phyloP scores from a whole-genome alignment of 768 basidiomycete species.

The Arthromyces matolae region DNA sequence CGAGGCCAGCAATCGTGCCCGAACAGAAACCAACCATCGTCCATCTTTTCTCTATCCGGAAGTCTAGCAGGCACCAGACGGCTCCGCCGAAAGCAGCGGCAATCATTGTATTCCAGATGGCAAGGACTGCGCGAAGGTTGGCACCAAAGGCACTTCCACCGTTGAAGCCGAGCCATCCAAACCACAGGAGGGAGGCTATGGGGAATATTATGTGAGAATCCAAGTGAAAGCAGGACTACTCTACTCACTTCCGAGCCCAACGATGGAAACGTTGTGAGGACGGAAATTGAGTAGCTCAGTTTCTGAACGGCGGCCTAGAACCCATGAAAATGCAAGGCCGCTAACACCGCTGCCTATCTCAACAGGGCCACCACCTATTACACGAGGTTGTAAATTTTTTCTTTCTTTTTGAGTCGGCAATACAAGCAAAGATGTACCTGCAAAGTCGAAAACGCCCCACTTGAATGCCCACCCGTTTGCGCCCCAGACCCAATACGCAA shows the following conservation, averaged over 20 bases:
- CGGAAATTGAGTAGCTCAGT: constrained; percentile 74
- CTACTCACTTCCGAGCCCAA: constrained; percentile 66
- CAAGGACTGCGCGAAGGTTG: constrained; percentile 81
- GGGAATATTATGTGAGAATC: background rate
- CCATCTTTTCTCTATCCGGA: constrained; percentile 74
- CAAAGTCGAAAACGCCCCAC: constrained; percentile 86
- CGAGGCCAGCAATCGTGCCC: constrained; percentile 87
- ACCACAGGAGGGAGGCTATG: constrained; percentile 81
- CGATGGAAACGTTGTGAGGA: constrained; percentile 83
- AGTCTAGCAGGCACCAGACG: constrained; percentile 82
- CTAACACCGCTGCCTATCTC: constrained; percentile 84
- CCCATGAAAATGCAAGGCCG: constrained; percentile 83
- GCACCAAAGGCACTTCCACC: constrained; percentile 87
- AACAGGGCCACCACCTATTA: constrained; percentile 76
- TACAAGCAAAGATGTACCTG: constrained; percentile 46
- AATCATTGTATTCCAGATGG: constrained; percentile 87
- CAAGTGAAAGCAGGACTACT: background rate
- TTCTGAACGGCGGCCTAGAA: constrained; percentile 77
- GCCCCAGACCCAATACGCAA: constrained; percentile 86
- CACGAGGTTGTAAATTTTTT: background rate
- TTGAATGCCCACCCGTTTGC: constrained; percentile 79
- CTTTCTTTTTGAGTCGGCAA: background rate
- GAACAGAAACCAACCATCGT: constrained; percentile 91
- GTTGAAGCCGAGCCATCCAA: constrained; percentile 90
- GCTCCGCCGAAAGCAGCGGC: constrained; percentile 79